A percentile compares a stretch with the other conserved stretches of the same genome.
Evolutionary conservation across 495 filamentous ascomycete genomes (phyloP).

Genomic region (Copromyces sp.): DNA sequence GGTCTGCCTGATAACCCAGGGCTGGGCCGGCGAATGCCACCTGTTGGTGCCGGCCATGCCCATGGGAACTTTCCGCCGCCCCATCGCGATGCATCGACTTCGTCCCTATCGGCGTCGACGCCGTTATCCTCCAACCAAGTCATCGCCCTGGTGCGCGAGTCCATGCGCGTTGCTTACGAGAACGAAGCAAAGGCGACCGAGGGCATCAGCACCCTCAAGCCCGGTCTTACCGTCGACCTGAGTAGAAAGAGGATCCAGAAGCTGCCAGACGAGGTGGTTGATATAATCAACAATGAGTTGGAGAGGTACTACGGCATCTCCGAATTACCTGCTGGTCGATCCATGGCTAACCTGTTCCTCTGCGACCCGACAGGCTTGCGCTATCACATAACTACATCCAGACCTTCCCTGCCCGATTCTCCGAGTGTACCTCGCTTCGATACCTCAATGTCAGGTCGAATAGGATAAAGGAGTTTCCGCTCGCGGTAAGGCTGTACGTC

Average conservation of each 20-base stretch:
- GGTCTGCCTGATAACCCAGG: slow-evolving; percentile 31
- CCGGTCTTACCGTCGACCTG: slow-evolving; percentile 77
- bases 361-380: slow-evolving; percentile 51
- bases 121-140: slow-evolving; percentile 40
- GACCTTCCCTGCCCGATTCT: slow-evolving; percentile 67
- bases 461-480: slow-evolving; percentile 75
- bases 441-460: slow-evolving; percentile 95
- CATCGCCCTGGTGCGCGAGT: slow-evolving; percentile 48
- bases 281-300: slow-evolving; percentile 85
- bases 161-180: slow-evolving; percentile 58
- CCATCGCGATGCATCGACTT: slow-evolving; percentile 27
- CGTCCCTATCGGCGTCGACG: slow-evolving; percentile 29
- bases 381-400: slow-evolving; percentile 80
- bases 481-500: slow-evolving; percentile 49
- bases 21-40: slow-evolving; percentile 24
- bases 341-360: slow-evolving; percentile 4
- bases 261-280: slow-evolving; percentile 81
- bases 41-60: slow-evolving; percentile 23
- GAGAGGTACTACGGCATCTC: slow-evolving; percentile 52
- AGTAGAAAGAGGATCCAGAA: slow-evolving; percentile 69
- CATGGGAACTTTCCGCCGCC: slow-evolving; percentile 26
- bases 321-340: neutral
- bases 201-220: slow-evolving; percentile 59
- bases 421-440: slow-evolving; percentile 76
- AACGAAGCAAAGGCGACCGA: slow-evolving; percentile 59